Conservation (phyloP, 2,329 filamentous ascomycete genomes). For the Sclerotinia glacialis region DNA sequence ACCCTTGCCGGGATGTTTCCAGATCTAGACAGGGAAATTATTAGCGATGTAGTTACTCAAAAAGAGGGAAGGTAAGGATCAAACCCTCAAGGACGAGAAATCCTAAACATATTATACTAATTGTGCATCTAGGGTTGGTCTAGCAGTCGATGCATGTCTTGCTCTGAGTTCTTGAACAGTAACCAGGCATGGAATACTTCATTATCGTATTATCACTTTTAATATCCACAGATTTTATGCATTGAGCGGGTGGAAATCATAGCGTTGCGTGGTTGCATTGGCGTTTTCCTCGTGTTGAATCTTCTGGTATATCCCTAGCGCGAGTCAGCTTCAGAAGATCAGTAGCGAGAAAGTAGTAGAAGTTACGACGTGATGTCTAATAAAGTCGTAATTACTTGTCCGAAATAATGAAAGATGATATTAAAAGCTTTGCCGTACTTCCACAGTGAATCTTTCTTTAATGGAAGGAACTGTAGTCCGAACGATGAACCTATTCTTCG, state of each 20-base stretch:
- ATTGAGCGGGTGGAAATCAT: slow-evolving; percentile 23
- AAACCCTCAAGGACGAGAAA: background rate
- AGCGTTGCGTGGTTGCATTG: slow-evolving; percentile 22
- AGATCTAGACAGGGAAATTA: slow-evolving; percentile 87
- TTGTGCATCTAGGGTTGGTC: slow-evolving; percentile 60
- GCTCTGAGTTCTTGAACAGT: slow-evolving; percentile 51
- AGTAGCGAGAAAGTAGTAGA: slow-evolving; percentile 13
- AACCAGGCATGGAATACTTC: background rate
- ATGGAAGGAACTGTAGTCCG: background rate
- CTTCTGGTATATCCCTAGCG: slow-evolving; percentile 25
- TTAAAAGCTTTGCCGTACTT: background rate
- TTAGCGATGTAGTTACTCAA: slow-evolving; percentile 92
- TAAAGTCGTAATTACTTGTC: slow-evolving; percentile 22
- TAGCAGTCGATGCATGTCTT: slow-evolving; percentile 83
- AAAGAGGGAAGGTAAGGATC: slow-evolving; percentile 81
- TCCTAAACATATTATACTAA: slow-evolving; percentile 30
- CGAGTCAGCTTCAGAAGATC: slow-evolving; percentile 17
- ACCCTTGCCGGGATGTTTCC: slow-evolving; percentile 96
- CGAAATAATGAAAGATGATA: slow-evolving; percentile 17
- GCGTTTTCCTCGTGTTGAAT: slow-evolving; percentile 21
- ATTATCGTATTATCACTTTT: slow-evolving; percentile 20
- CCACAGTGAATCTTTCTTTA: background rate
- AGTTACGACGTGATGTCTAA: slow-evolving; percentile 17
- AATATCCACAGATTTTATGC: slow-evolving; percentile 20
- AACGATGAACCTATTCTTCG: slow-evolving; percentile 12